Percentiles rank a stretch among this genome's conserved stretches.
Conservation (phyloP, 108 stramenopile species). For the Halocafeteria seosinensis region DNA sequence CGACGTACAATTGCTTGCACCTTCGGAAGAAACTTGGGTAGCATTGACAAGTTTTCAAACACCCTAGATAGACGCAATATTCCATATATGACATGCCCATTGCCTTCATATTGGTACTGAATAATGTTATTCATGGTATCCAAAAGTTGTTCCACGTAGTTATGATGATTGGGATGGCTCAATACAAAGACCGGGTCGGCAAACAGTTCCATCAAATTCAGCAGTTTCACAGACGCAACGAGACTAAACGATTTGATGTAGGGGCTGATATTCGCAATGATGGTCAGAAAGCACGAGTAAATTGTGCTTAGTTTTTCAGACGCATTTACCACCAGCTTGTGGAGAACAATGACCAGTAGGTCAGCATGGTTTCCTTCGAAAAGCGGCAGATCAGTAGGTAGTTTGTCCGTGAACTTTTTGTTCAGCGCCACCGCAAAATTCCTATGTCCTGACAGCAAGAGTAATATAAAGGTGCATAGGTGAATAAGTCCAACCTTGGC, state of each 20-base stretch:
- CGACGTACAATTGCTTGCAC: background rate
- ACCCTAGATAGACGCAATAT: constrained; percentile 42
- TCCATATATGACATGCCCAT: constrained; percentile 85
- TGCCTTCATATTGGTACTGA: constrained; percentile 93
- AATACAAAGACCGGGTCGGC: constrained; percentile 68
- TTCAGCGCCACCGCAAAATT: constrained; percentile 81
- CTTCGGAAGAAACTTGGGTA: no score
- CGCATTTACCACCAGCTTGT: constrained; percentile 78
- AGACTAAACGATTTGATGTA: constrained; percentile 61
- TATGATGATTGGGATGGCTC: constrained; percentile 53
- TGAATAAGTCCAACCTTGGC: constrained; percentile 73
- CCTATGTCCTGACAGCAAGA: constrained; percentile 79
- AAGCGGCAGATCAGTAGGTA: constrained; percentile 61
- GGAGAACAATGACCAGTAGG: constrained; percentile 69
- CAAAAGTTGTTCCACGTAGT: constrained; percentile 63
- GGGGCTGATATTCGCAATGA: constrained; percentile 79
- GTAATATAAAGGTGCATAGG: constrained; percentile 79
- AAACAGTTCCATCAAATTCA: constrained; percentile 81
- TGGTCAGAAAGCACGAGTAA: constrained; percentile 84
- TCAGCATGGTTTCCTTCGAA: constrained; percentile 78
- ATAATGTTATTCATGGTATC: constrained; percentile 93
- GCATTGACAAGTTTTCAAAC: background rate
- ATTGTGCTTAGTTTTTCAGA: constrained; percentile 59
- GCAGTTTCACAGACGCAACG: constrained; percentile 68
- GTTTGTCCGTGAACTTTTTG: constrained; percentile 19